Evolutionary conservation across 306 rosid species (phyloP).

Genomic region (Corylus americana): DNA sequence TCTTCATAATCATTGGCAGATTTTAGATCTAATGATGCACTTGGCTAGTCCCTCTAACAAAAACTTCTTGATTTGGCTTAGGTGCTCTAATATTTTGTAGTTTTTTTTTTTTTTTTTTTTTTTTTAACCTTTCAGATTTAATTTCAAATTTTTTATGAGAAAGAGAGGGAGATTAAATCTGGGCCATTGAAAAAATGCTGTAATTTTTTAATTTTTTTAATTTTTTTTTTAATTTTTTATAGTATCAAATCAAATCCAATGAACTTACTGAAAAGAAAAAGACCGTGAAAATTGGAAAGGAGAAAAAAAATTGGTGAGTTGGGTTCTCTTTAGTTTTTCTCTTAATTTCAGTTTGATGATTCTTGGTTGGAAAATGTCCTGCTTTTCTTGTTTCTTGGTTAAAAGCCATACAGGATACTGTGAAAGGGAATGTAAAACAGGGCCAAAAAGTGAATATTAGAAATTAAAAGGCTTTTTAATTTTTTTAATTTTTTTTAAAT

Average conservation of each 20-base stretch:
- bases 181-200: too few relatives aligned
- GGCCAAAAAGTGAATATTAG: neutral
- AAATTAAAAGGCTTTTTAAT: too few relatives aligned
- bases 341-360: neutral
- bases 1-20: neutral
- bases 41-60: neutral
- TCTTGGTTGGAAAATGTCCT: neutral
- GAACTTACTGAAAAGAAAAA: neutral
- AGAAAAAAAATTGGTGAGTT: constrained; percentile 22
- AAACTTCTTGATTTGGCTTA: neutral
- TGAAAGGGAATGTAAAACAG: neutral
- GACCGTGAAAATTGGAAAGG: constrained; percentile 34
- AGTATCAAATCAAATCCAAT: too few relatives aligned
- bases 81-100: too few relatives aligned
- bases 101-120: too few relatives aligned
- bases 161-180: too few relatives aligned
- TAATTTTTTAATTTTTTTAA: too few relatives aligned
- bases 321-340: neutral
- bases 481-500: too few relatives aligned
- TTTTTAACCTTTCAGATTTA: too few relatives aligned
- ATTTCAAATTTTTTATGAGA: too few relatives aligned
- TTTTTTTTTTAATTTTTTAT: too few relatives aligned
- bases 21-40: neutral
- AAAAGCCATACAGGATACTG: neutral
- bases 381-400: neutral